These are phyloP conservation scores for Zoysia pacifica DNA, from an alignment of 176 grass and related monocot species.

Conservation along the genomic window DNA sequence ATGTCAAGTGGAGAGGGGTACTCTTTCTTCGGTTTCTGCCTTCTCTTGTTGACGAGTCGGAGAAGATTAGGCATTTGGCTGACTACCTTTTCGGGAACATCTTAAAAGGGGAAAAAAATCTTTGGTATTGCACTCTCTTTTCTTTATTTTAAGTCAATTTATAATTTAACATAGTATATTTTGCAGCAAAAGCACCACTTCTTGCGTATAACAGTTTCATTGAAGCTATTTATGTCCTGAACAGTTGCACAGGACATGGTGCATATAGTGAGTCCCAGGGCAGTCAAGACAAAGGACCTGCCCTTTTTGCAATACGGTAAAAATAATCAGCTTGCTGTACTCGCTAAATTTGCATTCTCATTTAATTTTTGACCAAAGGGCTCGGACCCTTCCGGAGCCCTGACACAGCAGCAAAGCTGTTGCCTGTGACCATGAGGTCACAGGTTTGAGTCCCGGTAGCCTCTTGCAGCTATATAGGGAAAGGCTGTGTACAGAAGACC, in stretches of 20 bases:
- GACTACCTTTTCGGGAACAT: slow-evolving; percentile 90
- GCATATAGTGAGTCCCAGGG: slow-evolving; percentile 54
- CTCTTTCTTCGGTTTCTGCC: slow-evolving; percentile 86
- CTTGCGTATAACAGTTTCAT: slow-evolving; percentile 99
- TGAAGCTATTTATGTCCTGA: slow-evolving; percentile 92
- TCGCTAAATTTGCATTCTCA: not conserved
- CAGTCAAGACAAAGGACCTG: slow-evolving; percentile 45
- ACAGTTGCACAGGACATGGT: slow-evolving; percentile 56
- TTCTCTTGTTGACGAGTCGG: slow-evolving; percentile 86
- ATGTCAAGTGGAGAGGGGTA: slow-evolving; percentile 92
- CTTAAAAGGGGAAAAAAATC: slow-evolving; percentile 91
- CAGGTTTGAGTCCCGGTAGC: too few relatives aligned
- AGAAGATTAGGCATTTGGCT: slow-evolving; percentile 83
- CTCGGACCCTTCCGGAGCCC: too few relatives aligned
- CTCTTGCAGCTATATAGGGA: too few relatives aligned
- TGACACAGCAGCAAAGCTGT: too few relatives aligned
- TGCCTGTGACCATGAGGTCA: too few relatives aligned
- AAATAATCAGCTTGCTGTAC: slow-evolving; percentile 2
- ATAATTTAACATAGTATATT: slow-evolving; percentile 38
- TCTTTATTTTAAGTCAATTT: slow-evolving; percentile 18
- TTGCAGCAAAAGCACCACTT: slow-evolving; percentile 90
- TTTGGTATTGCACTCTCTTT: slow-evolving; percentile 13
- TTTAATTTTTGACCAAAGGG: not conserved
- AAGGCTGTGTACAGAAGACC: too few relatives aligned
- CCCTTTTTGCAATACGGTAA: slow-evolving; percentile 77